Base-by-base conservation (phyloP, 768 basidiomycete species). In the Pleurotus citrinopileatus region DNA sequence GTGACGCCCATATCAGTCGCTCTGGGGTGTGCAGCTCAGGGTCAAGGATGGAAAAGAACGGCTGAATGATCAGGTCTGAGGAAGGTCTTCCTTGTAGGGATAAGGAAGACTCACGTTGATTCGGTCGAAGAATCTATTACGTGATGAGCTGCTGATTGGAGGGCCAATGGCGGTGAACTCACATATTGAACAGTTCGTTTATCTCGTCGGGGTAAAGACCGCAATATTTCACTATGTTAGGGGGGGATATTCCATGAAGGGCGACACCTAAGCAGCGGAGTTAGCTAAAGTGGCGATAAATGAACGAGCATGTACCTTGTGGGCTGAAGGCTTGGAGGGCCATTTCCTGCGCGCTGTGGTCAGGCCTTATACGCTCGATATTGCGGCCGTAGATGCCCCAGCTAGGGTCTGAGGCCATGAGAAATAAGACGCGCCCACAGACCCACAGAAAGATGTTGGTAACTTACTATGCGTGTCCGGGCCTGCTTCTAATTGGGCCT, bases 21-120 rank as follows among this genome's bases (percentile, higher is more conserved):
- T 72, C 69, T 6, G 83, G 77, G 0, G 77, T 81, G 61, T 85
- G 83, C 15, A 83, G 70, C 34, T 72, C 76, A 29, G 73, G 74
- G 63, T 86, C 84, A 44, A 84, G 69, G 52, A 84, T 73, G 6
- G 81, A 80, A 59, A 83, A 80, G 58, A 74, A 80, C 1, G 81
- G 78, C 82, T 84, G 57, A 13, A 53, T 25, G 42, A 52, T 19
- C 47, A 13, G 52, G 38, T 38, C 53, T 47, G 52, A 66, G 65
- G 40, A 70, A 71, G 59, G 26, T 68, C 55, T 50, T 40, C 37
- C 38, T 15, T 40, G 19, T 43, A 42, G 44, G 54, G 26, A 27
- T 44, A 37, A 27, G n/a, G 38, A 15, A 12, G n/a, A 64, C 73
- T 51, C 61, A 78, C 79, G 61, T 84, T 79, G 42, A 84, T 74